These are phyloP conservation scores for Pythium graminicola DNA, from an alignment of 352 stramenopile genomes.

Conservation along the genomic window DNA sequence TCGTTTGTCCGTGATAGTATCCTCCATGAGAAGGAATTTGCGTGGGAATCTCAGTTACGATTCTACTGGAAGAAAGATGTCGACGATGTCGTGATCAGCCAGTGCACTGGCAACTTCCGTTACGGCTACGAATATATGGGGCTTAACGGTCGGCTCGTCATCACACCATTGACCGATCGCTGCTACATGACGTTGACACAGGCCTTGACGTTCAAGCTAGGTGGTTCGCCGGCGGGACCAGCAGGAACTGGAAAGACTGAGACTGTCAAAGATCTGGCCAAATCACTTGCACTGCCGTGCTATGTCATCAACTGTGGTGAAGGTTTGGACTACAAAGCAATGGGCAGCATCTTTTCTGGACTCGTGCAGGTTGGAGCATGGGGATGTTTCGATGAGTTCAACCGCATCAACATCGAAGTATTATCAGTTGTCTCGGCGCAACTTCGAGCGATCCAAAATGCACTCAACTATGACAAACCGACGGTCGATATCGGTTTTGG, in stretches of 20 bases:
- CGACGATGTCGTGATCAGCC: conserved; percentile 85
- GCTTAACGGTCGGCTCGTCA: conserved; percentile 79
- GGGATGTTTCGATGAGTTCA: conserved; percentile 92
- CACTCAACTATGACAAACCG: conserved; percentile 88
- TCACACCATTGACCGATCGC: conserved; percentile 88
- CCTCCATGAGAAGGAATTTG: conserved; percentile 83
- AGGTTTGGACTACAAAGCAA: conserved; percentile 95
- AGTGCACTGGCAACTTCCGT: conserved; percentile 52
- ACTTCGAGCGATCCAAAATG: conserved; percentile 79
- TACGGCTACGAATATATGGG: conserved; percentile 97
- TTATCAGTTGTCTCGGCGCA: conserved; percentile 93
- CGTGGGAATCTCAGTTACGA: conserved; percentile 92
- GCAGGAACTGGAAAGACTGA: conserved; percentile 95
- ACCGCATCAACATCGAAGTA: conserved; percentile 93
- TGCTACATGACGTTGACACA: conserved; percentile 96
- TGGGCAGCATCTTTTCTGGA: conserved; percentile 94
- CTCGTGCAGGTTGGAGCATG: conserved; percentile 87
- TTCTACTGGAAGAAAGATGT: conserved; percentile 95
- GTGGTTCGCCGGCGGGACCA: conserved; percentile 88
- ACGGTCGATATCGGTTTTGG: conserved; percentile 21
- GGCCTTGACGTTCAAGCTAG: conserved; percentile 91
- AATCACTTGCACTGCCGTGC: conserved; percentile 91
- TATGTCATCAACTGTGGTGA: conserved; percentile 96
- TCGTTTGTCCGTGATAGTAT: conserved; percentile 71
- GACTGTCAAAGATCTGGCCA: conserved; percentile 94